Evolutionary conservation across 2,329 filamentous ascomycete genomes (phyloP), one percentile per base, ranked within the genome.

Genomic region (Fusarium sp.): DNA sequence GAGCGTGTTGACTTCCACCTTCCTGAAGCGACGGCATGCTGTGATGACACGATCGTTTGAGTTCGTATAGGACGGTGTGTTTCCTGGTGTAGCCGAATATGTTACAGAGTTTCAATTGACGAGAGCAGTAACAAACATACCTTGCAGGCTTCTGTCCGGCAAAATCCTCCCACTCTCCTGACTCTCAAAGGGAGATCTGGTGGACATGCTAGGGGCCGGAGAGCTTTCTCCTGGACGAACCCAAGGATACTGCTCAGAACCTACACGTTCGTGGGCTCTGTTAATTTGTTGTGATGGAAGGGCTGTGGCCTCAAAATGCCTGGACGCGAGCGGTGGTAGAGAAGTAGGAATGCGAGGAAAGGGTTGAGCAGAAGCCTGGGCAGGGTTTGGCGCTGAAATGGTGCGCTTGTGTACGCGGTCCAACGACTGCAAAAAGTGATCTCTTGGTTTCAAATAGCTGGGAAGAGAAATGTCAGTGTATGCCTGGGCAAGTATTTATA

Each of bases 311-410:
- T 72, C 71, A 10, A 63, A 59, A 51, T 59, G 63, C 20, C 66
- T 56, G 1, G 68, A 61, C 14, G 59, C 46, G 46, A 74, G 58
- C 31, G 63, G 56, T 43, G 72, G 65, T 15, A 74, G 58, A 53
- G 71, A 58, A 45, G 70, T 45, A 58, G 72, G 24, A 54, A 57
- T 33, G 63, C 66, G 51, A 69, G 66, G 20, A 69, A 67, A 52
- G 55, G 62, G 42, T 62, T 71, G 36, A 59, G 62, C 40, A 15
- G 70, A 66, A 20, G 57, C 62, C 20, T 66, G 77, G 10, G 79
- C 75, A 53, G 84, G 82, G 60, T 83, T 79, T 13, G 85, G 85
- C 8, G 84, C 85, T 10, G 85, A 87, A 18, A 81, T 80, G 5
- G 85, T 81, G 59, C 85, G 78, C 71, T 86, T 87, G 72, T 87